phyloP scores from a whole-genome alignment of 345 rosid genomes.

The Citrus unshiu region DNA sequence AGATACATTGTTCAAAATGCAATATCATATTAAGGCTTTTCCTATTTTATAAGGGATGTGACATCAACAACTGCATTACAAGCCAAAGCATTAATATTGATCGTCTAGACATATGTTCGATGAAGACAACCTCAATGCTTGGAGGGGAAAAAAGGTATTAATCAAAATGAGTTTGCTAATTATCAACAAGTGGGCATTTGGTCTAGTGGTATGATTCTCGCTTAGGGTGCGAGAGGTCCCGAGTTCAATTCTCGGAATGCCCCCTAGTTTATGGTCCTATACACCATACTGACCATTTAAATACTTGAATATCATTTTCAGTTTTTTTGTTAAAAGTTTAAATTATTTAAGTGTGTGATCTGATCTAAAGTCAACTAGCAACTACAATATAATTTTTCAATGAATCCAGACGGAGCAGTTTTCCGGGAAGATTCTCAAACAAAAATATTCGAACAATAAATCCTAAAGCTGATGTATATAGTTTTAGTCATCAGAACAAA shows the following conservation, averaged over 20 bases:
- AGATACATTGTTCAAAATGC: neutral
- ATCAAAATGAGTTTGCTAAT: neutral
- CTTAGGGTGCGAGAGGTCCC: constrained; percentile 87
- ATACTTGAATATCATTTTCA: too few species aligned
- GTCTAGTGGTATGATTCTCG: constrained; percentile 90
- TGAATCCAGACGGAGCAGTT: neutral
- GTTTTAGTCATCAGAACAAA: neutral
- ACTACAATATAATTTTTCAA: neutral
- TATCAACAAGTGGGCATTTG: constrained; percentile 44
- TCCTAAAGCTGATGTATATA: too few species aligned
- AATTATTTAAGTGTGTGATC: neutral
- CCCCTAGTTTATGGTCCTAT: neutral
- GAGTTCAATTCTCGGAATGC: constrained; percentile 22
- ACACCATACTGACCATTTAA: neutral
- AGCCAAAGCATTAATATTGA: neutral
- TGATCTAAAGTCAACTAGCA: neutral
- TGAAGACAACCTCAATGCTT: neutral
- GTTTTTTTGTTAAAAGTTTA: too few species aligned
- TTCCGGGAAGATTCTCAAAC: neutral
- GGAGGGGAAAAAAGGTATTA: neutral
- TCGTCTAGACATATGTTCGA: neutral
- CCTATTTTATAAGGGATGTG: neutral
- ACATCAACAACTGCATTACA: neutral
- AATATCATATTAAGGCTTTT: neutral
- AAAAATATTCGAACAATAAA: neutral